Evolutionary conservation across 768 basidiomycete species (phyloP).

Genomic region (Rhizopogon vinicolor): DNA sequence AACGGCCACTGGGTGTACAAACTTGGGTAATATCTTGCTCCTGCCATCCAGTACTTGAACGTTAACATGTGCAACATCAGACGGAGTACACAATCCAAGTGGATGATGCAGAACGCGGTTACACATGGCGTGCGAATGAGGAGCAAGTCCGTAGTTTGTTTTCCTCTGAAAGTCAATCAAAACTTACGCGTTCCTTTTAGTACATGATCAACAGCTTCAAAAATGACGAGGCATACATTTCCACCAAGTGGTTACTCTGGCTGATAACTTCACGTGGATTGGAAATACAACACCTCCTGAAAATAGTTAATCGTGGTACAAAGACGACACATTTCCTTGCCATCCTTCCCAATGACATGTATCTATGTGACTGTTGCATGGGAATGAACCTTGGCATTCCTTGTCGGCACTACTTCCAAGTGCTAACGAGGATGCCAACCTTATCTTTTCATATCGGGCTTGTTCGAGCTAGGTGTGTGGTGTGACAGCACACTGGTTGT

Average conservation of each 20-base stretch:
- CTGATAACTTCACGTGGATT: conserved; percentile 16
- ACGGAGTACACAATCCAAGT: too few species aligned
- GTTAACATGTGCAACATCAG: neutral
- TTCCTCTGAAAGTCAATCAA: neutral
- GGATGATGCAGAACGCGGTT: neutral
- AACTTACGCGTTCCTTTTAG: neutral
- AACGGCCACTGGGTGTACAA: conserved; percentile 17
- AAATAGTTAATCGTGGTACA: conserved; percentile 17
- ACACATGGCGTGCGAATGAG: neutral
- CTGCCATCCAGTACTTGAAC: neutral
- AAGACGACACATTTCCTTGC: conserved; percentile 21
- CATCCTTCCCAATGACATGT: conserved; percentile 18
- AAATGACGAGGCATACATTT: conserved; percentile 27
- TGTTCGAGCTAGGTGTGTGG: conserved; percentile 18
- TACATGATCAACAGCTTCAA: conserved; percentile 20
- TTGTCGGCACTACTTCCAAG: conserved; percentile 30
- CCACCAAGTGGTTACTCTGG: conserved; percentile 22
- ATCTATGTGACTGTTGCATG: conserved; percentile 33
- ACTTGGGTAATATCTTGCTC: conserved; percentile 20
- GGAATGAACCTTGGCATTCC: conserved; percentile 27
- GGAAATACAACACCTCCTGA: conserved; percentile 17
- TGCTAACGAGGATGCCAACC: conserved; percentile 10
- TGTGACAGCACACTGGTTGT: too few species aligned
- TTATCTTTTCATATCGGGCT: conserved; percentile 25
- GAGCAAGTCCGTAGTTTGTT: conserved; percentile 1